Evolutionary conservation across 75 land plant species (phyloP).

Genomic region (Picea glauca): DNA sequence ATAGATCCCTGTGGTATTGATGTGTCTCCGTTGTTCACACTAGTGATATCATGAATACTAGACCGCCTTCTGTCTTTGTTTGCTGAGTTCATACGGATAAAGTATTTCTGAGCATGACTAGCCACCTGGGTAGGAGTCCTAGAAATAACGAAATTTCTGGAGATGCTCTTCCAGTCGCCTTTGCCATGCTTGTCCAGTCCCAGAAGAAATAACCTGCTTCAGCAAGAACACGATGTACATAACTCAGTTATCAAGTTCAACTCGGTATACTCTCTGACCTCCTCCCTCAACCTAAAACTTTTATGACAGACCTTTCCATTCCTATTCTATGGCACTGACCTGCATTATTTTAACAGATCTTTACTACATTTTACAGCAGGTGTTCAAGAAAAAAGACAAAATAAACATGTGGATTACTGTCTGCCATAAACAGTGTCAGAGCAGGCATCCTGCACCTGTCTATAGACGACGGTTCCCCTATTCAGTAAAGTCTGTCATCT

Average conservation of each 20-base stretch:
- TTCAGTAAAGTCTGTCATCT: no score
- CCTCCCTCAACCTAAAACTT: neutral
- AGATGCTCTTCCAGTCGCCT: slow-evolving; percentile 98
- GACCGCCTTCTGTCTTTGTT: slow-evolving; percentile 89
- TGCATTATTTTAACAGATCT: no score
- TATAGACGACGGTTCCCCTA: no score
- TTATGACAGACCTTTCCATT: neutral
- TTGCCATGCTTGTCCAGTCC: slow-evolving; percentile 91
- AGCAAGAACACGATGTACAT: neutral
- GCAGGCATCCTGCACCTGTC: no score
- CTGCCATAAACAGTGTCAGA: no score
- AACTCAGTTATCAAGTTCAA: slow-evolving; percentile 3
- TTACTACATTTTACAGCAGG: no score
- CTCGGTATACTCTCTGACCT: neutral
- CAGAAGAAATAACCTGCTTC: slow-evolving; percentile 77
- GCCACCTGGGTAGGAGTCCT: slow-evolving; percentile 98
- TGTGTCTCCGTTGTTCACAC: slow-evolving; percentile 52
- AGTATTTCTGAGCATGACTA: slow-evolving; percentile 97
- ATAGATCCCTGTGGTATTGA: slow-evolving; percentile 67
- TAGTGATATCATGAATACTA: slow-evolving; percentile 96
- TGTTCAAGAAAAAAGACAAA: no score
- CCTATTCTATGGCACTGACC: no score
- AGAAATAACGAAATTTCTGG: slow-evolving; percentile 84
- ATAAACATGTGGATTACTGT: no score
- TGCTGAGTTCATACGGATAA: slow-evolving; percentile 83